phyloP scores from a whole-genome alignment of 352 stramenopile genomes.

The Phytophthora fragariae region DNA sequence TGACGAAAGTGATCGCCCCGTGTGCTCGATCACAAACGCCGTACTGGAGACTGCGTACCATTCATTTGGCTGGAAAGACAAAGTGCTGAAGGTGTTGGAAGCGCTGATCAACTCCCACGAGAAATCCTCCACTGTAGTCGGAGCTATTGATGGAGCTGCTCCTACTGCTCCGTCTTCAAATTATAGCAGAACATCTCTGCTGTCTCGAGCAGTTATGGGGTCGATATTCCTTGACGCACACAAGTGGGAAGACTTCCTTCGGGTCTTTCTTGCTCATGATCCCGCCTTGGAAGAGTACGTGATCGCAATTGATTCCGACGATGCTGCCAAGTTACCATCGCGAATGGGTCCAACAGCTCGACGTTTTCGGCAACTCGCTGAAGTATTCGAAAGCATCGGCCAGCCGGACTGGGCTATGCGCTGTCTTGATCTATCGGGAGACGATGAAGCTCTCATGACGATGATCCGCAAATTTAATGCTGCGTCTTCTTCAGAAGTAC shows the following conservation, averaged over 20 bases:
- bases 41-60: constrained; percentile 58
- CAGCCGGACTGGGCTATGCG: constrained; percentile 62
- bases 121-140: constrained; percentile 15
- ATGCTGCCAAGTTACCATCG: constrained; percentile 68
- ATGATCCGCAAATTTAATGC: constrained; percentile 46
- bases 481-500: constrained; percentile 29
- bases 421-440: constrained; percentile 75
- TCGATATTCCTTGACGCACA: constrained; percentile 65
- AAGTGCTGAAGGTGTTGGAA: constrained; percentile 55
- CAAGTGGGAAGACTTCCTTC: constrained; percentile 65
- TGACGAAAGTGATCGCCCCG: constrained; percentile 44
- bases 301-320: constrained; percentile 50
- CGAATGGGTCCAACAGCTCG: constrained; percentile 47
- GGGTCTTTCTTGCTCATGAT: constrained; percentile 56
- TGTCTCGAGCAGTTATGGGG: constrained; percentile 48
- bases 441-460: constrained; percentile 68
- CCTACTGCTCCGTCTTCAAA: constrained; percentile 32
- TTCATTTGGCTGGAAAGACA: constrained; percentile 67
- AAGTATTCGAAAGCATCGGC: constrained; percentile 58
- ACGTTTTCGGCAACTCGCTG: constrained; percentile 51
- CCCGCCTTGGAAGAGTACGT: constrained; percentile 77
- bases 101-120: constrained; percentile 37
- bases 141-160: constrained; percentile 17
- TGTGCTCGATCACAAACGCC: constrained; percentile 55
- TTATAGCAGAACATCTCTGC: constrained; percentile 51